phyloP scores from a whole-genome alignment of 495 filamentous ascomycete species.

The Podospora fimiseda region DNA sequence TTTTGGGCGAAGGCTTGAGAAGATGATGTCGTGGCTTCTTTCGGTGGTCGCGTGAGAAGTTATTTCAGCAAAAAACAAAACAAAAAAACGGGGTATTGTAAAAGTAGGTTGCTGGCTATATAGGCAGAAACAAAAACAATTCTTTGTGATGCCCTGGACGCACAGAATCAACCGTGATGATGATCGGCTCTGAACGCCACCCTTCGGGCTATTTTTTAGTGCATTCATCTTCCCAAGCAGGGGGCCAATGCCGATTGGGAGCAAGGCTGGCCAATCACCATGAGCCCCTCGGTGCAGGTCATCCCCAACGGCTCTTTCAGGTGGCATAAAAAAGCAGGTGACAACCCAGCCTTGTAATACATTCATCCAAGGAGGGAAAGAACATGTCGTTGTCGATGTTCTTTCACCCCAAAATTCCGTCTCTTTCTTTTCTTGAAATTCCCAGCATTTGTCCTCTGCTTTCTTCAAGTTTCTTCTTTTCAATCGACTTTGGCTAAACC shows the following conservation, averaged over 20 bases:
- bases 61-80: too few species aligned
- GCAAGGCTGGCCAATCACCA: neutral
- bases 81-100: neutral
- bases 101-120: too few species aligned
- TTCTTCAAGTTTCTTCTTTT: too few species aligned
- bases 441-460: neutral
- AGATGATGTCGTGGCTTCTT: conserved; percentile 18
- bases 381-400: neutral
- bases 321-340: too few species aligned
- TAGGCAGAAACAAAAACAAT: too few species aligned
- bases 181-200: too few species aligned
- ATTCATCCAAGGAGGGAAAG: neutral
- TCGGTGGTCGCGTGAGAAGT: neutral
- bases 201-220: neutral
- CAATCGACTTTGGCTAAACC: too few species aligned
- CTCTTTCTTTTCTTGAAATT: neutral
- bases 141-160: too few species aligned
- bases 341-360: conserved; percentile 6
- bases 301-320: neutral
- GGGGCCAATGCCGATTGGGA: neutral
- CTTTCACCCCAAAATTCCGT: neutral
- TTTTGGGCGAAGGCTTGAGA: neutral
- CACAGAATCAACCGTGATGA: too few species aligned
- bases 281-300: neutral
- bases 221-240: neutral